Conservation (phyloP, 192 early-diverging fungal species). For the Neocallimastix lanati region DNA sequence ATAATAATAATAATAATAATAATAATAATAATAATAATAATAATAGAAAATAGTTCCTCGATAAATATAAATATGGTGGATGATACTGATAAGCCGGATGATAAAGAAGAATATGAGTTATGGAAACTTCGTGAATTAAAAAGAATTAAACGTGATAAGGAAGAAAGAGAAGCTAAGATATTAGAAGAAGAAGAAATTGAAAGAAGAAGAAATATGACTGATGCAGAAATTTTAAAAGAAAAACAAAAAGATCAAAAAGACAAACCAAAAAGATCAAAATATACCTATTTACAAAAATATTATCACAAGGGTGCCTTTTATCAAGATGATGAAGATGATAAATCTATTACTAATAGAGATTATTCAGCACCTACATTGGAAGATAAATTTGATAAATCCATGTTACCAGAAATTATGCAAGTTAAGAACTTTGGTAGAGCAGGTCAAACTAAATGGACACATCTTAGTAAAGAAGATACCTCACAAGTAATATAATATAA, state of each 20-base stretch:
- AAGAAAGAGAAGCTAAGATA: constrained; percentile 48
- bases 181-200: constrained; percentile 62
- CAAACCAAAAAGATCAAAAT: constrained; percentile 33
- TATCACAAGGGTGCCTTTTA: constrained; percentile 83
- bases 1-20: too few relatives aligned
- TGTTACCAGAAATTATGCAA: constrained; percentile 70
- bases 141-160: constrained; percentile 73
- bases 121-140: constrained; percentile 83
- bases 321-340: constrained; percentile 30
- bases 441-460: constrained; percentile 78
- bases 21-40: too few relatives aligned
- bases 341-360: constrained; percentile 40
- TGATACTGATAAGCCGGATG: constrained; percentile 79
- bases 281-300: constrained; percentile 56
- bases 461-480: constrained; percentile 69
- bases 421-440: constrained; percentile 75
- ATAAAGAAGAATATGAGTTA: constrained; percentile 68
- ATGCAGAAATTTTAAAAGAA: constrained; percentile 56
- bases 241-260: constrained; percentile 42
- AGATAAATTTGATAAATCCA: constrained; percentile 44
- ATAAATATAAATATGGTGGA: constrained; percentile 38
- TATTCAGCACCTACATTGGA: constrained; percentile 54
- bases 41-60: constrained; percentile 9
- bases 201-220: constrained; percentile 59
- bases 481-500: constrained; percentile 19